Percentiles rank a stretch among this genome's conserved stretches.
Conservation (phyloP, 257 asterid genomes). For the Dorcoceras hygrometricum region DNA sequence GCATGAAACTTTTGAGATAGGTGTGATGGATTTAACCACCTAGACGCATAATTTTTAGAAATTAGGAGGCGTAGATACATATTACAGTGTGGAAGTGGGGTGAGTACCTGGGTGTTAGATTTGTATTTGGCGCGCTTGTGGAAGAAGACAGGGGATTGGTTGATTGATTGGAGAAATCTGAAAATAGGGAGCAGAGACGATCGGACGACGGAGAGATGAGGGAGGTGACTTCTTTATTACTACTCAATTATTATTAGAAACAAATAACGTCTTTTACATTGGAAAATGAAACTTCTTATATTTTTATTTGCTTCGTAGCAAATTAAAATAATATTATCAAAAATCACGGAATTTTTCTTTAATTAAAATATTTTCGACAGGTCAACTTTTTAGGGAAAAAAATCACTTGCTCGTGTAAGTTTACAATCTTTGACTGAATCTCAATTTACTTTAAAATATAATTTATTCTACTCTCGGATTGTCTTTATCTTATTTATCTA, state of each 20-base stretch:
- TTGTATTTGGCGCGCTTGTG: slow-evolving; percentile 60
- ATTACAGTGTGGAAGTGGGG: neutral
- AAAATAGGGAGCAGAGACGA: slow-evolving; percentile 36
- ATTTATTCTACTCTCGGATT: too few species aligned
- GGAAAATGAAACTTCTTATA: too few species aligned
- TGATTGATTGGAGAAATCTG: slow-evolving; percentile 47
- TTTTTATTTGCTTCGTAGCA: too few species aligned
- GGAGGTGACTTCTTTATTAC: slow-evolving; percentile 32
- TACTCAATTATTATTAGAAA: neutral
- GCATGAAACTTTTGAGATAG: neutral
- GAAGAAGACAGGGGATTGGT: slow-evolving; percentile 40
- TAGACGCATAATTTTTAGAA: neutral
- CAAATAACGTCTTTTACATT: too few species aligned
- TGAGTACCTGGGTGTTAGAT: slow-evolving; percentile 28
- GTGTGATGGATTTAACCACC: neutral
- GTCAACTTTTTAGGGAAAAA: too few species aligned
- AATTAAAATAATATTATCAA: too few species aligned
- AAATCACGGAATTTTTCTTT: too few species aligned
- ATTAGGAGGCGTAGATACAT: neutral
- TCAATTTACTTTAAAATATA: too few species aligned
- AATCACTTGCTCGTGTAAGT: too few species aligned
- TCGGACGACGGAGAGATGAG: slow-evolving; percentile 71
- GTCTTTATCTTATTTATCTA: too few species aligned
- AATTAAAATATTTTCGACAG: too few species aligned
- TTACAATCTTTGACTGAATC: too few species aligned